Evolutionary conservation across 164 flowering plant genomes (phyloP).

Genomic region (Chloranthus sessilifolius): DNA sequence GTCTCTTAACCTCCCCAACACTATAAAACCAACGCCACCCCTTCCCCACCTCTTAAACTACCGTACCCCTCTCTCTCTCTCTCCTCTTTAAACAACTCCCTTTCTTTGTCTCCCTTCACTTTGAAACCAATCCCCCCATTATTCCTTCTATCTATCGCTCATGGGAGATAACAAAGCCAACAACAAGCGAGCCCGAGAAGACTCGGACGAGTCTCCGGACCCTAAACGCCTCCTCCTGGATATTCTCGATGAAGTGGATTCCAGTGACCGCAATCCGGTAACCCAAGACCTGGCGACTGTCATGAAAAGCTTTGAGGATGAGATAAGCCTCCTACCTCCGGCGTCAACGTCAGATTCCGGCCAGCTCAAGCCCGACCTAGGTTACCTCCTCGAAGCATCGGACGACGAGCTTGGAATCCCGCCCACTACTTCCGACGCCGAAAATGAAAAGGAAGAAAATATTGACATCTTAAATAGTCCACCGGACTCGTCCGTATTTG

Average conservation of each 20-base stretch:
- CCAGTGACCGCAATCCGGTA: conserved; percentile 5
- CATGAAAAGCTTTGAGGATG: conserved; percentile 52
- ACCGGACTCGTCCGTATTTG: conserved; percentile 16
- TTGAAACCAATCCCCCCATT: too few relatives aligned
- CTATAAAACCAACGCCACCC: too few relatives aligned
- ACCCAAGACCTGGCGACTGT: conserved; percentile 40
- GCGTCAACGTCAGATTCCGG: conserved; percentile 17
- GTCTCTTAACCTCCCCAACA: too few relatives aligned
- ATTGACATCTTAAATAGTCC: background rate
- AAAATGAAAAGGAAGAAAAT: background rate
- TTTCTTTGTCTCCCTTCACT: too few relatives aligned
- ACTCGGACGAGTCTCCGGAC: conserved; percentile 36
- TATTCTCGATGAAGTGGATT: conserved; percentile 37
- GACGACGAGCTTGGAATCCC: conserved; percentile 87
- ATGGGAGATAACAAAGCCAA: too few relatives aligned
- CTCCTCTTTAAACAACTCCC: too few relatives aligned
- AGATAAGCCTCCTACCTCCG: conserved; percentile 21
- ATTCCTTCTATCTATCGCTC: too few relatives aligned
- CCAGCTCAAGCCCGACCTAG: conserved; percentile 46
- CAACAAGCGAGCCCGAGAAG: too few relatives aligned
- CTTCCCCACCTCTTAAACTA: too few relatives aligned
- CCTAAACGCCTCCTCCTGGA: conserved; percentile 41
- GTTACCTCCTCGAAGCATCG: conserved; percentile 65
- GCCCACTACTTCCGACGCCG: conserved; percentile 26
- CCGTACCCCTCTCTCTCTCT: too few relatives aligned